Percentiles rank a stretch among this genome's conserved stretches.
phyloP scores from a whole-genome alignment of 176 grass and related monocot genomes.

The Bothriochloa decipiens region DNA sequence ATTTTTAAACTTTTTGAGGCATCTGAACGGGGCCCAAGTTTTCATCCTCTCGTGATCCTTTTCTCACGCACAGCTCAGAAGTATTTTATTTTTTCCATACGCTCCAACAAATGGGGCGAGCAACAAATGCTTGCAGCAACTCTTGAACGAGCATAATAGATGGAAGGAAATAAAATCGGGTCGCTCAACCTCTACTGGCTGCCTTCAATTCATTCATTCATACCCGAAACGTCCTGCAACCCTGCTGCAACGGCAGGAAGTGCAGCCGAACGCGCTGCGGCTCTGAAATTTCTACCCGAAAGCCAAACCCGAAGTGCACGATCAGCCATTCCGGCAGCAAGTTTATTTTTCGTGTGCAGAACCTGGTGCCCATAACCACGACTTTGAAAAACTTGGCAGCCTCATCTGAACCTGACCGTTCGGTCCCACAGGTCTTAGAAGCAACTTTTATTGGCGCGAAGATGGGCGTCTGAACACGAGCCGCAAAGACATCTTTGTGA shows the following conservation, averaged over 20 bases:
- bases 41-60: slow-evolving; percentile 24
- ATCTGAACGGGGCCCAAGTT: no score
- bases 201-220: neutral
- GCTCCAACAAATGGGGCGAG: neutral
- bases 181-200: no score
- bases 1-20: no score
- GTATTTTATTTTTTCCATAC: neutral
- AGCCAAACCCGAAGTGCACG: neutral
- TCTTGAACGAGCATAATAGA: neutral
- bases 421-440: neutral
- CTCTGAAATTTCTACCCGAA: neutral
- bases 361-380: slow-evolving; percentile 17
- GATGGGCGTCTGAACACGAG: neutral
- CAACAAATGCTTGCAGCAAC: neutral
- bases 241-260: no score
- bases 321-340: neutral
- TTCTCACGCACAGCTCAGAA: slow-evolving; percentile 23
- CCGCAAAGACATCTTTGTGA: neutral
- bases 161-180: neutral
- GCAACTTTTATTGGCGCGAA: neutral
- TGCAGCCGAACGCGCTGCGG: no score
- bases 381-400: neutral
- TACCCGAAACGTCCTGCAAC: no score
- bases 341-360: slow-evolving; percentile 7
- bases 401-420: no score